Percentiles rank a stretch among this genome's conserved stretches.
Conservation (phyloP, 371 early-diverging fungal species). For the Mortierella sp. region DNA sequence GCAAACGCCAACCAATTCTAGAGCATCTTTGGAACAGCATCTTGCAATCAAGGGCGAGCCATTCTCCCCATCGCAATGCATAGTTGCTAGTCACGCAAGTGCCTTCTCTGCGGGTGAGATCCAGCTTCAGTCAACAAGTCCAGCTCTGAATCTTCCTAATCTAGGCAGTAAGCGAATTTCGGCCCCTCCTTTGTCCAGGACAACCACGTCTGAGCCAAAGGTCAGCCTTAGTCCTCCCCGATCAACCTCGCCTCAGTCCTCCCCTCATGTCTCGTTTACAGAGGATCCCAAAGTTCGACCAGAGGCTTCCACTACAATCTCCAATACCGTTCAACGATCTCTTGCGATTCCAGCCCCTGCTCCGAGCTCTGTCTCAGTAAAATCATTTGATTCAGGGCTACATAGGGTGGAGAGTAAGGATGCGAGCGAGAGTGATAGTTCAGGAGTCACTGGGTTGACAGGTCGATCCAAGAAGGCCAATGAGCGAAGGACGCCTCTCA, state of each 20-base stretch:
- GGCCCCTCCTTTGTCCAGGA: conserved; percentile 36
- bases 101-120: conserved; percentile 46
- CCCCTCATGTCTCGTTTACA: not conserved
- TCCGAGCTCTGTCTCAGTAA: conserved; percentile 26
- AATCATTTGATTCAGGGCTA: conserved; percentile 31
- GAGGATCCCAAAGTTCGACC: not conserved
- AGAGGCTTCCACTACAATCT: not conserved
- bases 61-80: conserved; percentile 22
- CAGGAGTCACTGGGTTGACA: conserved; percentile 12
- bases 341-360: conserved; percentile 12
- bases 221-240: not conserved
- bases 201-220: conserved; percentile 9
- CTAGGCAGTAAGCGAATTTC: conserved; percentile 33
- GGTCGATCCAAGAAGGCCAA: conserved; percentile 12
- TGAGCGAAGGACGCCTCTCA: conserved; percentile 33
- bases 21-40: conserved; percentile 27
- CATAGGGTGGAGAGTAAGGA: conserved; percentile 44
- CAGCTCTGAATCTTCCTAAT: conserved; percentile 17
- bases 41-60: conserved; percentile 15
- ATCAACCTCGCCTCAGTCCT: conserved; percentile 4
- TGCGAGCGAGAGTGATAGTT: conserved; percentile 48
- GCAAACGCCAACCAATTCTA: conserved; percentile 2
- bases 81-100: conserved; percentile 28
- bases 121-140: conserved; percentile 21
- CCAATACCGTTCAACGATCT: conserved; percentile 6